phyloP scores from a whole-genome alignment of 2,329 filamentous ascomycete genomes.

The Ceratocystis alfenasii region DNA sequence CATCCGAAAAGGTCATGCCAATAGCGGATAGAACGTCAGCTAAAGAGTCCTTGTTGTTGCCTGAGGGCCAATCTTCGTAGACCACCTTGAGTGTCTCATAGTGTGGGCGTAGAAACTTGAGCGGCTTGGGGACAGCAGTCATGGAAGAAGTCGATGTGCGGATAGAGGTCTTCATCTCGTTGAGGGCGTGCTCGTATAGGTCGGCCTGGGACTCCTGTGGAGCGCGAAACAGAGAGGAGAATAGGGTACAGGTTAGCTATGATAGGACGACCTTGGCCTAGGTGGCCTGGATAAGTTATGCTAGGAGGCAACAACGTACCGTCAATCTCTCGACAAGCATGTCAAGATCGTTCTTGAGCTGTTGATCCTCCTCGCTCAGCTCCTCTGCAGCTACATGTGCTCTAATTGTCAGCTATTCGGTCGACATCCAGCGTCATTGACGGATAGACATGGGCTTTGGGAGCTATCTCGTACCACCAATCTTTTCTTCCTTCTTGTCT shows the following conservation, averaged over 20 bases:
- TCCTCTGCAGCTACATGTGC: constrained; percentile 51
- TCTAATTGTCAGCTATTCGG: constrained; percentile 11
- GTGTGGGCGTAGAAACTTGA: constrained; percentile 95
- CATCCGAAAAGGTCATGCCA: constrained; percentile 97
- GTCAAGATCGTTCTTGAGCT: constrained; percentile 94
- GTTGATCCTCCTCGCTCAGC: constrained; percentile 93
- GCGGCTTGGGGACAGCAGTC: constrained; percentile 95
- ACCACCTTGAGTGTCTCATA: constrained; percentile 79
- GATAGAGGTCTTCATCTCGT: constrained; percentile 96
- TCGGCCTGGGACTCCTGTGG: constrained; percentile 68
- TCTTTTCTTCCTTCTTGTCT: constrained; percentile 38
- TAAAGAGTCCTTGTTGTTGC: constrained; percentile 75
- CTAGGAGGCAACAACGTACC: constrained; percentile 37
- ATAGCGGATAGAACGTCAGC: constrained; percentile 95
- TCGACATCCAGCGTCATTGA: not conserved
- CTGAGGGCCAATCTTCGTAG: constrained; percentile 78
- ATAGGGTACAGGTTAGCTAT: not conserved
- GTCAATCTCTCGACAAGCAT: constrained; percentile 94
- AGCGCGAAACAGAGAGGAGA: not conserved
- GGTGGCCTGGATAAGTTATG: not conserved
- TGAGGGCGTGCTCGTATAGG: constrained; percentile 83
- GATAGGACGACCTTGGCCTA: constrained; percentile 13
- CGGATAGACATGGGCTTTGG: constrained; percentile 15
- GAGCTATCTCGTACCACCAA: constrained; percentile 36
- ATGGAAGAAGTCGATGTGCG: constrained; percentile 99